Percentiles rank a stretch among this genome's conserved stretches.
These are phyloP conservation scores for Pseudopithomyces maydicus DNA, from an alignment of 2,329 filamentous ascomycete species.

Conservation along the genomic window DNA sequence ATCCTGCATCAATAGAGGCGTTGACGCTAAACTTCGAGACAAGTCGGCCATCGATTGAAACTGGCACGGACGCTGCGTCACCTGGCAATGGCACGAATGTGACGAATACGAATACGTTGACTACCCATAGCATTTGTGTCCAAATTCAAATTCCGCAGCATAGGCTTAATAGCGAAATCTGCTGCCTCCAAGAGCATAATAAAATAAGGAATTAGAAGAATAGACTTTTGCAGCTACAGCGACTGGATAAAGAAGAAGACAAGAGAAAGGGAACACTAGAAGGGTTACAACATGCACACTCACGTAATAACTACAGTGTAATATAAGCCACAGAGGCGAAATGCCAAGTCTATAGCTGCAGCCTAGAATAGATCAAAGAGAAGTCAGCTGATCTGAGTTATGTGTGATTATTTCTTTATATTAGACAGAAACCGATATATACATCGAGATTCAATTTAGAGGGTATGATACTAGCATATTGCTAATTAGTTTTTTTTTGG, in stretches of 20 bases:
- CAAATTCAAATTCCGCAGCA: neutral
- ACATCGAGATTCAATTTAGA: no score
- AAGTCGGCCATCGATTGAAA: neutral
- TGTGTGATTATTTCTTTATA: no score
- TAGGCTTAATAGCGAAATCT: neutral
- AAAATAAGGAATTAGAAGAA: neutral
- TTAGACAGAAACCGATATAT: no score
- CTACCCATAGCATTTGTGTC: neutral
- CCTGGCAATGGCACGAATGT: neutral
- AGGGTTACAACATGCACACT: neutral
- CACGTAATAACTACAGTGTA: no score
- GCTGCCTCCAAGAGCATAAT: neutral
- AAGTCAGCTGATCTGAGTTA: no score
- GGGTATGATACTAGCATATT: no score
- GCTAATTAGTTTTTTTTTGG: no score
- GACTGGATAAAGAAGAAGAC: neutral
- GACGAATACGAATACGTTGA: neutral
- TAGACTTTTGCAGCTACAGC: conserved; percentile 1
- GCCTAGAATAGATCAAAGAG: no score
- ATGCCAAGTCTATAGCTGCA: no score
- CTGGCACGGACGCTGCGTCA: neutral
- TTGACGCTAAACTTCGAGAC: neutral
- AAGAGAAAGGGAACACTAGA: neutral
- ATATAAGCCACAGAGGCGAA: no score
- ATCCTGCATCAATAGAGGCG: neutral